A percentile compares a stretch with the other conserved stretches of the same genome.
These are phyloP conservation scores for Kazachstania kunashirensis DNA, from an alignment of 805 yeast species.

Conservation along the genomic window DNA sequence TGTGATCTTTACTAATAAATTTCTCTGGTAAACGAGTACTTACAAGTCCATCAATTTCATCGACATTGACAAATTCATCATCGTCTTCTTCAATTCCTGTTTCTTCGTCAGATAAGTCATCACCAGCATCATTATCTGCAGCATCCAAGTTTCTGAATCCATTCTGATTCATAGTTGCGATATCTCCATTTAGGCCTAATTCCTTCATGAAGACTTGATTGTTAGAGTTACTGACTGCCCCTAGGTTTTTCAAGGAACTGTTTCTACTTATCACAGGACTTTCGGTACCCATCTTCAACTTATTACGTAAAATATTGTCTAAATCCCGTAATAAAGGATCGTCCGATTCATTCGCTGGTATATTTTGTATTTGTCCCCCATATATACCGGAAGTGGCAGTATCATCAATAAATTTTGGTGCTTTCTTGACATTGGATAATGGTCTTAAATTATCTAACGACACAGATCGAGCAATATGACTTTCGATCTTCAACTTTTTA, in stretches of 20 bases:
- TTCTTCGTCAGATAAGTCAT: conserved; percentile 1
- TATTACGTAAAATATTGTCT: conserved; percentile 18
- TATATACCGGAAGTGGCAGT: neutral
- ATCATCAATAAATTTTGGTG: conserved; percentile 11
- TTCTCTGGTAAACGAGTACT: conserved; percentile 6
- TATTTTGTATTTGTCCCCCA: neutral
- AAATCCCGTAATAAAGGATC: conserved; percentile 16
- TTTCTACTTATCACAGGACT: conserved; percentile 12
- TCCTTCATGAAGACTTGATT: conserved; percentile 6
- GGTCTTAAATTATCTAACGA: conserved; percentile 12
- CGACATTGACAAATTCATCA: conserved; percentile 29
- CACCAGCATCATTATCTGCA: conserved; percentile 6
- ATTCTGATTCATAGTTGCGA: conserved; percentile 5
- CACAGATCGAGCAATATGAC: conserved; percentile 8
- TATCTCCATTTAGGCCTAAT: conserved; percentile 14
- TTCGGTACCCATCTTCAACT: conserved; percentile 11
- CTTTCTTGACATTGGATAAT: conserved; percentile 5
- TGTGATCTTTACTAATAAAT: conserved; percentile 1
- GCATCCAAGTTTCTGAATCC: conserved; percentile 4
- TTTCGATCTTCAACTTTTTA: neutral
- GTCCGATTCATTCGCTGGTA: conserved; percentile 1
- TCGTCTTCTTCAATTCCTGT: conserved; percentile 5
- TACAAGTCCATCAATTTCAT: conserved; percentile 31
- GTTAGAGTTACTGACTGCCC: neutral
- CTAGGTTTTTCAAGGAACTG: neutral